Evolutionary conservation across 495 filamentous ascomycete species (phyloP).

Genomic region (Daldinia childiae): DNA sequence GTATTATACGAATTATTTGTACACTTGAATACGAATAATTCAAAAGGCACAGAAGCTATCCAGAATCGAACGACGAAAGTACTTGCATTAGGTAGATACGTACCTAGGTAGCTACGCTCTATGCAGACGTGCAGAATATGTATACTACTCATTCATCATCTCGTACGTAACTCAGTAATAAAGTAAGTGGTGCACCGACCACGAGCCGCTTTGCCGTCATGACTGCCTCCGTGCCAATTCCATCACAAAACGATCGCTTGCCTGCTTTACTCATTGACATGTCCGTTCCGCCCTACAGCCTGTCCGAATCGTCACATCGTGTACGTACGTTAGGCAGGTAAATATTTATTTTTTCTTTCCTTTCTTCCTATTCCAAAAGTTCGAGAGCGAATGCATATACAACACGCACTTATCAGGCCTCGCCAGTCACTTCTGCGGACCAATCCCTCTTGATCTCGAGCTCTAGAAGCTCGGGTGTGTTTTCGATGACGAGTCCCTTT

Average conservation of each 20-base stretch:
- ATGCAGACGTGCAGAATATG: neutral
- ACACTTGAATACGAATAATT: too few relatives aligned
- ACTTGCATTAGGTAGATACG: neutral
- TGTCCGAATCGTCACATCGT: slow-evolving; percentile 19
- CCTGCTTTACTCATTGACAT: slow-evolving; percentile 3
- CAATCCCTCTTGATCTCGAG: slow-evolving; percentile 66
- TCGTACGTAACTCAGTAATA: slow-evolving; percentile 4
- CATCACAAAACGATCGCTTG: slow-evolving; percentile 3
- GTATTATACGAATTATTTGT: too few relatives aligned
- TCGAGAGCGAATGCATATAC: neutral
- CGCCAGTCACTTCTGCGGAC: slow-evolving; percentile 59
- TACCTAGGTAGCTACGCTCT: neutral
- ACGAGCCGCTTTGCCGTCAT: slow-evolving; percentile 16
- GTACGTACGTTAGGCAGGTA: neutral
- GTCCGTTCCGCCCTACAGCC: neutral
- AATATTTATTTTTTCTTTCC: neutral
- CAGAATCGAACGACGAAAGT: too few relatives aligned
- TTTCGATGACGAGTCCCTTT: slow-evolving; percentile 81
- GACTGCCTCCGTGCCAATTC: neutral
- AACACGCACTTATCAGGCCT: slow-evolving; percentile 8
- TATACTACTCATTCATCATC: slow-evolving; percentile 3
- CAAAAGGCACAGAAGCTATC: too few relatives aligned
- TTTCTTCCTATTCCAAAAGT: neutral
- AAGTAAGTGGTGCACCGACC: slow-evolving; percentile 26
- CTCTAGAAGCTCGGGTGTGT: slow-evolving; percentile 65